phyloP scores from a whole-genome alignment of 1,284 basidiomycete genomes.

The Leccinum pachyderme region DNA sequence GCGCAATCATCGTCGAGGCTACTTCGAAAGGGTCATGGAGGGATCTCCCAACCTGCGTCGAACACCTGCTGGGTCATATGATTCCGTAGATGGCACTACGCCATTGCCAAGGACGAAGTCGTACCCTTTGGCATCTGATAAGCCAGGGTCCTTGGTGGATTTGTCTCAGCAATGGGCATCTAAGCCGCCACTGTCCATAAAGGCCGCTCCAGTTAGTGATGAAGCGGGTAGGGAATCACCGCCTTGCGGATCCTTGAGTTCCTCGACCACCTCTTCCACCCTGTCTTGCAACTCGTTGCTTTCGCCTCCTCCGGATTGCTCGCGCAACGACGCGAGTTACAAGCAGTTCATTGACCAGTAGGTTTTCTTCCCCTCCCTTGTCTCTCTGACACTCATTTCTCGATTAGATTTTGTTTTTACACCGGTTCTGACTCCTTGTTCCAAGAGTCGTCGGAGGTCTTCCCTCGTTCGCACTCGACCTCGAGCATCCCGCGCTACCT shows the following conservation, averaged over 20 bases:
- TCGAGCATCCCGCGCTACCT: slow-evolving; percentile 55
- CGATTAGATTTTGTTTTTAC: slow-evolving; percentile 70
- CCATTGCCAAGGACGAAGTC: slow-evolving; percentile 35
- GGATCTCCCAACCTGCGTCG: slow-evolving; percentile 32
- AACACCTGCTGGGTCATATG: slow-evolving; percentile 43
- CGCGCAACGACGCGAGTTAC: slow-evolving; percentile 44
- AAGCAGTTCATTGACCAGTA: slow-evolving; percentile 63
- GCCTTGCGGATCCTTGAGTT: slow-evolving; percentile 48
- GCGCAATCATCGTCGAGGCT: slow-evolving; percentile 50
- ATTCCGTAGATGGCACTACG: not conserved
- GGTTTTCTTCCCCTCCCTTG: slow-evolving; percentile 25
- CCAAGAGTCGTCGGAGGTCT: slow-evolving; percentile 31
- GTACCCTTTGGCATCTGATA: slow-evolving; percentile 36
- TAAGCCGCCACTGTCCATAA: slow-evolving; percentile 22
- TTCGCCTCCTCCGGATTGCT: slow-evolving; percentile 27
- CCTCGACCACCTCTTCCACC: slow-evolving; percentile 32
- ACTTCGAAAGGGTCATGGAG: slow-evolving; percentile 37
- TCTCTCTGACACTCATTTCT: slow-evolving; percentile 5
- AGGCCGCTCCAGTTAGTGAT: slow-evolving; percentile 1
- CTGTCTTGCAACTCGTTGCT: slow-evolving; percentile 40
- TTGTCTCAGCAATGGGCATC: not conserved
- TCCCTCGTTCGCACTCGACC: slow-evolving; percentile 53
- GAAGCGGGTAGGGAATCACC: slow-evolving; percentile 51
- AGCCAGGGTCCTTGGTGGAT: not conserved
- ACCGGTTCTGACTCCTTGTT: slow-evolving; percentile 48